Evolutionary conservation across 192 early-diverging fungal genomes (phyloP).

Genomic region (Umbelopsis sp.): DNA sequence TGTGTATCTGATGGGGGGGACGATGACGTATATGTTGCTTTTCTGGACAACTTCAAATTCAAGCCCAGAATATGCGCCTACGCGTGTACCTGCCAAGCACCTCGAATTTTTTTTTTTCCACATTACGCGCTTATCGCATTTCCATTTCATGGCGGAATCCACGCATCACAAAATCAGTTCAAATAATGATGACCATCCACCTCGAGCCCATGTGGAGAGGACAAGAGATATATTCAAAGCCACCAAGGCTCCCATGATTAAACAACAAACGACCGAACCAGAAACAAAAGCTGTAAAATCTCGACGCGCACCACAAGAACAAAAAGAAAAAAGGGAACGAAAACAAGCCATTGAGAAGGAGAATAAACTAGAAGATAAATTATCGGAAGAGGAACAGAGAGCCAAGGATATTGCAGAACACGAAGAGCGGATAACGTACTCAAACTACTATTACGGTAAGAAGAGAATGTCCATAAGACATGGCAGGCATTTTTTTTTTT

Average conservation of each 20-base stretch:
- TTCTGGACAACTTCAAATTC: not conserved
- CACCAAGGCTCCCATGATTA: not conserved
- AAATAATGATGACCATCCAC: not conserved
- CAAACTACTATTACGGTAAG: conserved; percentile 43
- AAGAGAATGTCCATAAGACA: not conserved
- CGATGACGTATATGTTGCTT: not conserved
- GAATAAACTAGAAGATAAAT: not conserved
- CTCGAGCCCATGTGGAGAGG: conserved; percentile 1
- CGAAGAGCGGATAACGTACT: conserved; percentile 43
- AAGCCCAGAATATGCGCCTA: too few relatives aligned
- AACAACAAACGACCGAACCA: not conserved
- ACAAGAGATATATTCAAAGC: conserved; percentile 5
- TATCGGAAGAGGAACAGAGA: conserved; percentile 28
- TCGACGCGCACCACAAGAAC: not conserved
- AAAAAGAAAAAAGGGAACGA: conserved; percentile 4
- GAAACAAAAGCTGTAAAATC: not conserved
- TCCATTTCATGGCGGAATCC: not conserved
- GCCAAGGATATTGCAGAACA: conserved; percentile 42
- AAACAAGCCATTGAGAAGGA: not conserved
- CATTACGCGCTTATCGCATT: not conserved
- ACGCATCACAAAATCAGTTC: not conserved
- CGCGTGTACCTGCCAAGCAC: too few relatives aligned
- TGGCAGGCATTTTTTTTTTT: too few relatives aligned
- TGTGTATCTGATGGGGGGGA: not conserved
- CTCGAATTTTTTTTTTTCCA: too few relatives aligned